A percentile compares a stretch with the other conserved stretches of the same genome.
phyloP scores from a whole-genome alignment of 768 basidiomycete genomes.

The Suillus tomentosus region DNA sequence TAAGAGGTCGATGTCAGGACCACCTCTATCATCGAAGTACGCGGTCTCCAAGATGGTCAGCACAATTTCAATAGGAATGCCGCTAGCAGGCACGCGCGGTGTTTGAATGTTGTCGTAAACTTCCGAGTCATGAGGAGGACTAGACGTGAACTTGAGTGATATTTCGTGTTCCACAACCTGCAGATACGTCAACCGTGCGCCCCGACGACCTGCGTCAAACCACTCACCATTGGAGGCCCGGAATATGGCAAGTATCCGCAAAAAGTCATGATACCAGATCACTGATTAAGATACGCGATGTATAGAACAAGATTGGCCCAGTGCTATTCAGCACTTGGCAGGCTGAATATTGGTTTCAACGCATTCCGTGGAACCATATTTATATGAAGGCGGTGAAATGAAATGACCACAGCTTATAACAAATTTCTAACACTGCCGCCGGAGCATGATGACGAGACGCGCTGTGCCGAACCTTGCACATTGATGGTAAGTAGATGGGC shows the following conservation, averaged over 20 bases:
- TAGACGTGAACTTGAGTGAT: constrained; percentile 40
- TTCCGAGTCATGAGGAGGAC: constrained; percentile 20
- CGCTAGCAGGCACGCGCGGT: constrained; percentile 27
- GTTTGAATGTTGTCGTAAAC: constrained; percentile 17
- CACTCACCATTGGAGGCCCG: constrained; percentile 29
- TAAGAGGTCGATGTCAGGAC: constrained; percentile 45
- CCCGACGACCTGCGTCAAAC: background rate
- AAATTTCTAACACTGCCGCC: background rate
- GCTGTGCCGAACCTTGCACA: background rate
- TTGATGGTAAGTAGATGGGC: constrained; percentile 1
- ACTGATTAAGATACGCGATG: constrained; percentile 16
- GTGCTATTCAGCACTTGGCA: background rate
- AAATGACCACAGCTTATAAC: background rate
- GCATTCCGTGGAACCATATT: constrained; percentile 16
- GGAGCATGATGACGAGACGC: background rate
- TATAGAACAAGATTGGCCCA: constrained; percentile 6
- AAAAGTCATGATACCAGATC: constrained; percentile 28
- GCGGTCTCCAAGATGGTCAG: constrained; percentile 63
- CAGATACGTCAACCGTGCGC: constrained; percentile 14
- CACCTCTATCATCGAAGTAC: constrained; percentile 40
- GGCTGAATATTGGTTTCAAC: background rate
- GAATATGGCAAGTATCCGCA: constrained; percentile 26
- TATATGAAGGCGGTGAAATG: constrained; percentile 23
- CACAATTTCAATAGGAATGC: constrained; percentile 65
- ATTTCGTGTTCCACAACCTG: constrained; percentile 39